These are phyloP conservation scores for Picochlorum sp. DNA, from an alignment of 139 green algal genomes.

Conservation along the genomic window DNA sequence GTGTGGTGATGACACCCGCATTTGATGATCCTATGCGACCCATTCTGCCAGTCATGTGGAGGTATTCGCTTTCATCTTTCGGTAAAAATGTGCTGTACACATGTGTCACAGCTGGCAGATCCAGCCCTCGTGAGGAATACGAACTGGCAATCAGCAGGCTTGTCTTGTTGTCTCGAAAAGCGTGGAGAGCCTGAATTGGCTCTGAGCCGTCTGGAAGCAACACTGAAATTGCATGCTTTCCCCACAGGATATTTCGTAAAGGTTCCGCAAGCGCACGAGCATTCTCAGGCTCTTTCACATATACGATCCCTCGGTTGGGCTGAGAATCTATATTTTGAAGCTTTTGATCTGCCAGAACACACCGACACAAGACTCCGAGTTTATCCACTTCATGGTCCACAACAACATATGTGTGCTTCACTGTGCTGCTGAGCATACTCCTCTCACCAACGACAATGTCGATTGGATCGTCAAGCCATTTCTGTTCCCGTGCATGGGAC, in stretches of 20 bases:
- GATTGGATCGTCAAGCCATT: constrained; percentile 54
- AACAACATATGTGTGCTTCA: constrained; percentile 47
- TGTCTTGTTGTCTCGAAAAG: constrained; percentile 61
- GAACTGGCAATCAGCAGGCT: constrained; percentile 64
- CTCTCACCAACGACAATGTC: constrained; percentile 27
- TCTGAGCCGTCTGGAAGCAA: constrained; percentile 66
- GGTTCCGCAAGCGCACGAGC: constrained; percentile 44
- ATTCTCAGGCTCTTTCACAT: constrained; percentile 37
- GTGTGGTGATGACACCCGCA: constrained; percentile 46
- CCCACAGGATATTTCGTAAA: constrained; percentile 64
- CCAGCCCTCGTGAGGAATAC: constrained; percentile 57
- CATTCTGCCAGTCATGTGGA: constrained; percentile 69
- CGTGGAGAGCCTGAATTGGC: constrained; percentile 61
- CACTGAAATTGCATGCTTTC: constrained; percentile 63
- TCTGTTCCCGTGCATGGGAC: constrained; percentile 18
- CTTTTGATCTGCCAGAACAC: neutral
- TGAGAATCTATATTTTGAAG: constrained; percentile 33
- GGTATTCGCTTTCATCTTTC: constrained; percentile 50
- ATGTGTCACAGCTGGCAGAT: constrained; percentile 74
- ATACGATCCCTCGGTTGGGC: constrained; percentile 57
- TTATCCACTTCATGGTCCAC: constrained; percentile 15
- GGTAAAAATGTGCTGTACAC: constrained; percentile 72
- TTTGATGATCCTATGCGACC: constrained; percentile 55
- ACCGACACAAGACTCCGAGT: constrained; percentile 21
- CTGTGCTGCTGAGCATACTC: constrained; percentile 26